Evolutionary conservation across 2,329 filamentous ascomycete species (phyloP).

Genomic region (Diaporthe velutina): DNA sequence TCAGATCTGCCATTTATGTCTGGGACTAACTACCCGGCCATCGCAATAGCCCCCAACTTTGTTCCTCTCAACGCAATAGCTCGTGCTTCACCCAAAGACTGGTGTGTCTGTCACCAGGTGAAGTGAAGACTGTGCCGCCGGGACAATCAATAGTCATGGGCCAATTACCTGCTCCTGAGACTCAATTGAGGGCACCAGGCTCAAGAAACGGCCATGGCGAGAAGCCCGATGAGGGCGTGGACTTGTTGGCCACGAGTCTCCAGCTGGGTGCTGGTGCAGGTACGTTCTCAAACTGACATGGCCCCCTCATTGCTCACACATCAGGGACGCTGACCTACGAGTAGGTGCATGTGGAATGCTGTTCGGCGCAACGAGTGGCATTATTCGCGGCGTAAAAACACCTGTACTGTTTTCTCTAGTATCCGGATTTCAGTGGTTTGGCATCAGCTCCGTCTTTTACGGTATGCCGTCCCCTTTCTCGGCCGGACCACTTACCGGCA

Average conservation of each 20-base stretch:
- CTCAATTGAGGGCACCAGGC: conserved; percentile 13
- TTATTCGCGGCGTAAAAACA: conserved; percentile 72
- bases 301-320: neutral
- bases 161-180: neutral
- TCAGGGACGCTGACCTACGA: neutral
- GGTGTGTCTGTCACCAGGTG: neutral
- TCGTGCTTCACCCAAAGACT: neutral
- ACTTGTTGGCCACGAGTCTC: conserved; percentile 64
- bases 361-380: conserved; percentile 77
- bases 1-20: neutral
- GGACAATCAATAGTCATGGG: conserved; percentile 30
- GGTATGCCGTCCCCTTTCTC: conserved; percentile 62
- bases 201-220: conserved; percentile 41
- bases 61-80: too few relatives aligned
- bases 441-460: conserved; percentile 82
- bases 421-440: conserved; percentile 85
- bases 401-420: conserved; percentile 79
- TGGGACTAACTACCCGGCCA: neutral
- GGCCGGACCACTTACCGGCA: neutral
- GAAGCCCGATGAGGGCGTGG: conserved; percentile 57
- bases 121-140: conserved; percentile 11
- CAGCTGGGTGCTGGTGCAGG: conserved; percentile 72
- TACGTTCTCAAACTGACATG: conserved; percentile 46
- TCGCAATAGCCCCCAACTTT: neutral
- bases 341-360: conserved; percentile 72